Conservation (phyloP, 2,329 filamentous ascomycete species). For the Aspergillus glaucus region DNA sequence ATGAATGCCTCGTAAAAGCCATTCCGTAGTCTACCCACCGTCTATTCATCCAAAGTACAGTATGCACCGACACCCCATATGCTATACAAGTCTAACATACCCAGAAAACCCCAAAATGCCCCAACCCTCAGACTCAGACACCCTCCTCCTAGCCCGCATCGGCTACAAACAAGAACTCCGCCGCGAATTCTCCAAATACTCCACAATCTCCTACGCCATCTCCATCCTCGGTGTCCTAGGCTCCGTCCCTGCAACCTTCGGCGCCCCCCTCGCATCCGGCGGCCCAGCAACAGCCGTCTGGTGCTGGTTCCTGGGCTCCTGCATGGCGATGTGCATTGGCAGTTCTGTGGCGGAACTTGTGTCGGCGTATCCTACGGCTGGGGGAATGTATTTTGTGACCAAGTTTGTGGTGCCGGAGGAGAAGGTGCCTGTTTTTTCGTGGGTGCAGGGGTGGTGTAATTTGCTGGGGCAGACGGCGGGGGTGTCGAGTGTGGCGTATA, state of each 20-base stretch:
- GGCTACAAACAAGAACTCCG: constrained; percentile 60
- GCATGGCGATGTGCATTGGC: constrained; percentile 60
- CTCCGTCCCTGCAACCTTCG: constrained; percentile 60
- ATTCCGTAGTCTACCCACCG: not conserved
- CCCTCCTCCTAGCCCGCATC: constrained; percentile 54
- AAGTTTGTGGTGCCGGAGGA: constrained; percentile 58
- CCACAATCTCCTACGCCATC: constrained; percentile 60
- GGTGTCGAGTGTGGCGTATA: constrained; percentile 57
- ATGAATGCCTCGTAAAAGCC: not conserved
- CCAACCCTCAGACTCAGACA: constrained; percentile 51
- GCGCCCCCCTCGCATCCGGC: constrained; percentile 51
- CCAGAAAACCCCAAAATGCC: constrained; percentile 22
- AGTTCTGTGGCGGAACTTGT: constrained; percentile 61
- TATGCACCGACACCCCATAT: too few species aligned
- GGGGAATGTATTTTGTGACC: constrained; percentile 63
- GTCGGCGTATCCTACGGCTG: constrained; percentile 60
- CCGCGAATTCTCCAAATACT: constrained; percentile 61
- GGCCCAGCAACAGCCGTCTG: constrained; percentile 60
- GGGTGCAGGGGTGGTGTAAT: constrained; percentile 64
- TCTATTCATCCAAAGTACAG: too few species aligned
- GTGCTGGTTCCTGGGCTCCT: constrained; percentile 59
- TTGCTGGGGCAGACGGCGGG: constrained; percentile 59
- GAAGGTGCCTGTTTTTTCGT: constrained; percentile 57
- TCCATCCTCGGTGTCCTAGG: constrained; percentile 59
- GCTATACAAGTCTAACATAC: not conserved